phyloP scores from a whole-genome alignment of 148 eudicot genomes.

The Vaccinium myrtillus region DNA sequence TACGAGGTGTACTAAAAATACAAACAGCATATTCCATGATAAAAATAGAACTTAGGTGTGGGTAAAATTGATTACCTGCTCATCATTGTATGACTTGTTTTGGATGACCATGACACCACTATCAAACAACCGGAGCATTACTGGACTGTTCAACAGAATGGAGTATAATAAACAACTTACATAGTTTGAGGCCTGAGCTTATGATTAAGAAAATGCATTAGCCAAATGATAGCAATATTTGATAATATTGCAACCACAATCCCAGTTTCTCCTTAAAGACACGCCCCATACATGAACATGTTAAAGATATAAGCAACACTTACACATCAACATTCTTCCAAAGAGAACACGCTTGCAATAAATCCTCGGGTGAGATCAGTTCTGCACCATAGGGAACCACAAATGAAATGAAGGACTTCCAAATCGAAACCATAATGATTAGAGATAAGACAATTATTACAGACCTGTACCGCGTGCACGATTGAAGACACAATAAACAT shows the following conservation, averaged over 20 bases:
- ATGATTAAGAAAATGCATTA: background rate
- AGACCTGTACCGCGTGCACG: slow-evolving; percentile 99
- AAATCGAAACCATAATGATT: background rate
- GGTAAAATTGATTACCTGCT: slow-evolving; percentile 51
- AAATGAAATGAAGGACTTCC: background rate
- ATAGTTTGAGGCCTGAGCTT: background rate
- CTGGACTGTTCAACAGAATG: slow-evolving; percentile 54
- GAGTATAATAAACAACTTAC: slow-evolving; percentile 7
- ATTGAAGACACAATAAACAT: slow-evolving; percentile 87
- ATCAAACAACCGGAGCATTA: slow-evolving; percentile 90
- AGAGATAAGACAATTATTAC: slow-evolving; percentile 3
- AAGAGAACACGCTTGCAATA: slow-evolving; percentile 81
- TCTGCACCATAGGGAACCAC: slow-evolving; percentile 37
- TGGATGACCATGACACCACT: slow-evolving; percentile 96
- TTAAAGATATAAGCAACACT: slow-evolving; percentile 23
- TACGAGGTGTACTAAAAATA: background rate
- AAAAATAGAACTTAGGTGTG: background rate
- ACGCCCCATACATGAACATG: background rate
- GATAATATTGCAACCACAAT: background rate
- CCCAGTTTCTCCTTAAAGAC: background rate
- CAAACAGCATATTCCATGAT: background rate
- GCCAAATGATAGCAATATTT: background rate
- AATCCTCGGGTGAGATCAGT: slow-evolving; percentile 94
- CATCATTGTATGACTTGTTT: slow-evolving; percentile 85
- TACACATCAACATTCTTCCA: slow-evolving; percentile 99